Base-by-base conservation (phyloP, 1,284 basidiomycete genomes). In the Mycena citricolor region DNA sequence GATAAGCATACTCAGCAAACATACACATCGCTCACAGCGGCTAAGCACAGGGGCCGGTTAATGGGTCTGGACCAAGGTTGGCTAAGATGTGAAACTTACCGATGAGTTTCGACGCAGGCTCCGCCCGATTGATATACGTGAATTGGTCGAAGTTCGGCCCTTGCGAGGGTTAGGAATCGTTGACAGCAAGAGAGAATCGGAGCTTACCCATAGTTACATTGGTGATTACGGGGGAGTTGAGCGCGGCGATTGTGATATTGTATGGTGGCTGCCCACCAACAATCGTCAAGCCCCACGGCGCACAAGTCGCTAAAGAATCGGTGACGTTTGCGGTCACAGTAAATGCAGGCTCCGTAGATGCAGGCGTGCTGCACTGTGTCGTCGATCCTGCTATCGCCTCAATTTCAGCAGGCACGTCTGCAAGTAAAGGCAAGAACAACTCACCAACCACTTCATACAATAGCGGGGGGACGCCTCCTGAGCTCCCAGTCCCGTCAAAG, bases 81-180 rank as follows among this genome's bases (percentile, higher is more conserved):
- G 23, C 25, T 8, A 24, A 20, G 12, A 8, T 37, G 11, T 10
- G 26, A 29, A 28, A 51, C 66, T 44, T 51, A 69, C 67, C 66
- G 23, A 69, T 50, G 12, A 69, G 37, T 26, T 57, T 47, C 6
- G 42, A 32, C 13, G 45, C 43, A n/a, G 67, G 65, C 46, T 62
- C 57, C 4, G 65, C 68, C 10, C 65, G 61, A 38, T 69, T 56
- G 22, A 64, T 61, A 50, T 56, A 71, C n/a, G 65, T 65, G 49
- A 62, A 63, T 0, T 57, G 55, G 39, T 69, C 62, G 44, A 67
- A 61, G 10, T 43, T 33, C 1, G 53, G 35, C 7, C 57, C 50
- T 52, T 26, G 22, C 5, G 14, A 19, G 13, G 36, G 32, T 21
- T 34, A 22, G 26, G 26, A 31, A 20, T 8, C 35, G 11, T 26